phyloP scores from a whole-genome alignment of 371 early-diverging fungal genomes.

The Vairimorpha apis region DNA sequence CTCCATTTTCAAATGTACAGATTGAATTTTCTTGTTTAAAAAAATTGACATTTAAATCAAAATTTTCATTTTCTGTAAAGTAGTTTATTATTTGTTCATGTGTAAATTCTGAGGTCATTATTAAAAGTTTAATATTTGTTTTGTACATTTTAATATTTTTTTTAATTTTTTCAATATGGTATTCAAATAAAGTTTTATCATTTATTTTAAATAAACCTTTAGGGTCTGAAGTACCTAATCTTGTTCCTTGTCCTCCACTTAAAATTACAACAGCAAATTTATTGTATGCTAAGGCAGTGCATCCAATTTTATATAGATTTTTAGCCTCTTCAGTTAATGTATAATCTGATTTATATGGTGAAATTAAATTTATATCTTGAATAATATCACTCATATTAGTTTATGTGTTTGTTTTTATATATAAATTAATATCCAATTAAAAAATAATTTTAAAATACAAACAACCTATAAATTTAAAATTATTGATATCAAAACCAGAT shows the following conservation, averaged over 20 bases:
- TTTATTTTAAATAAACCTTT: constrained; percentile 59
- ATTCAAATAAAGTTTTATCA: constrained; percentile 52
- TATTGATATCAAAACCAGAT: too few relatives aligned
- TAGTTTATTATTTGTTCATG: constrained; percentile 49
- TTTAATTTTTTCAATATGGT: constrained; percentile 44
- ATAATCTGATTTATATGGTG: too few relatives aligned
- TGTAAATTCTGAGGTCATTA: constrained; percentile 59
- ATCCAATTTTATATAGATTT: not conserved
- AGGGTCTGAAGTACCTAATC: constrained; percentile 56
- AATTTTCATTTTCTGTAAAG: constrained; percentile 40
- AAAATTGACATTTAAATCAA: constrained; percentile 47
- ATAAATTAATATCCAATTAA: too few relatives aligned
- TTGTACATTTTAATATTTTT: constrained; percentile 29
- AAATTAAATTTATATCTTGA: too few relatives aligned
- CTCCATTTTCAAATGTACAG: constrained; percentile 35
- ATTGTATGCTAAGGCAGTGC: not conserved
- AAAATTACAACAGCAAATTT: constrained; percentile 55
- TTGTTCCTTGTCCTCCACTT: constrained; percentile 61
- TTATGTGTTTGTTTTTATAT: too few relatives aligned
- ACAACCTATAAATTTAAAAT: too few relatives aligned
- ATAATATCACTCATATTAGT: too few relatives aligned
- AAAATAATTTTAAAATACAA: too few relatives aligned
- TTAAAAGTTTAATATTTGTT: constrained; percentile 39
- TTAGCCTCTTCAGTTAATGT: not conserved
- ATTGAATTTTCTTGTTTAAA: constrained; percentile 54